These are phyloP conservation scores for Nannochloropsis granulata DNA, from an alignment of 108 stramenopile species.

Conservation along the genomic window DNA sequence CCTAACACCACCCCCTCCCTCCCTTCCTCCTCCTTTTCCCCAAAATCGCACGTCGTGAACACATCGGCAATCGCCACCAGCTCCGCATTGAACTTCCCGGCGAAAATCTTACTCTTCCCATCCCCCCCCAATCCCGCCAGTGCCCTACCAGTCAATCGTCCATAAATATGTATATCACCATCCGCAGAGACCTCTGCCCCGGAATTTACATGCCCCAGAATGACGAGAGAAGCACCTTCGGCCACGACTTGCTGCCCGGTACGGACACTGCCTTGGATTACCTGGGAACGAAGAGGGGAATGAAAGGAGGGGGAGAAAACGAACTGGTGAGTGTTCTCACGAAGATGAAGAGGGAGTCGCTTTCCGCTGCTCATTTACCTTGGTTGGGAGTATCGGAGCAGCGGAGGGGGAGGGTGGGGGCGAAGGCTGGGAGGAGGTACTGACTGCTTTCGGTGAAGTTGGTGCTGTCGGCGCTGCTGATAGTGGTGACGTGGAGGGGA, in stretches of 20 bases:
- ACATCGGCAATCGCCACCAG: neutral
- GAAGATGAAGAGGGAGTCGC: too few relatives aligned
- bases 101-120: neutral
- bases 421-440: neutral
- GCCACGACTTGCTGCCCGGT: neutral
- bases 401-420: neutral
- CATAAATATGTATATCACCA: neutral
- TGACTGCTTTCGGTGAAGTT: neutral
- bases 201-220: neutral
- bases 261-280: neutral
- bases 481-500: too few relatives aligned
- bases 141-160: neutral
- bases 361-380: neutral
- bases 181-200: neutral
- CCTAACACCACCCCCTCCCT: neutral
- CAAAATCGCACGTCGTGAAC: neutral
- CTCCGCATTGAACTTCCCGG: neutral
- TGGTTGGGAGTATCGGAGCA: neutral
- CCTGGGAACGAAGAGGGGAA: neutral
- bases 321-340: neutral
- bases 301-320: neutral
- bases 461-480: neutral
- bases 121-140: neutral
- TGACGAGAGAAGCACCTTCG: neutral
- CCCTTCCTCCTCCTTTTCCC: neutral